Evolutionary conservation across 139 green algal genomes (phyloP).

Genomic region (Zygnema circumcarinatum): DNA sequence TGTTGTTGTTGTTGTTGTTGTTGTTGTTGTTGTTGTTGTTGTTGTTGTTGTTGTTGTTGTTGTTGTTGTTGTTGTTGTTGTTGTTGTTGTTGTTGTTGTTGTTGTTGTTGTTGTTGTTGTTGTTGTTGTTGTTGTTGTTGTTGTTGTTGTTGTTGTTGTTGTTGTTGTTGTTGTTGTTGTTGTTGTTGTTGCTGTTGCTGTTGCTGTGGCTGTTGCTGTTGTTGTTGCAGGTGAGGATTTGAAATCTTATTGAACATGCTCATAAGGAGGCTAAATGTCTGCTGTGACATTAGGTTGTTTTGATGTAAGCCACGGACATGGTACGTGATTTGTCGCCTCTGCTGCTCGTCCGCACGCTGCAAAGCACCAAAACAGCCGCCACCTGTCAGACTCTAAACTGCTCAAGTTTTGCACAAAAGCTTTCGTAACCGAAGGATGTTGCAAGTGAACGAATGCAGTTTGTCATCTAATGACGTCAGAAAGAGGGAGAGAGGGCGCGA

Average conservation of each 20-base stretch:
- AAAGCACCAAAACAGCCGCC: not conserved
- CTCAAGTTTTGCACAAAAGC: no score
- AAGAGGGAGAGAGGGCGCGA: no score
- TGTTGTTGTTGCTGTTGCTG: conserved; percentile 22
- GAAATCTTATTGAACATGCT: not conserved
- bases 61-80: conserved; percentile 26
- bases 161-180: conserved; percentile 8
- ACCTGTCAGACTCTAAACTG: no score
- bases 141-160: not conserved
- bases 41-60: not conserved
- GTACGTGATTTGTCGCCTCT: not conserved
- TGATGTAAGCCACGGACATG: not conserved
- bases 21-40: conserved; percentile 22
- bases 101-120: not conserved
- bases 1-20: conserved; percentile 12
- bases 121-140: conserved; percentile 31
- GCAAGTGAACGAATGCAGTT: no score
- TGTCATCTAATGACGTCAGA: no score
- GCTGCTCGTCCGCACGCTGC: not conserved
- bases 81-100: conserved; percentile 10
- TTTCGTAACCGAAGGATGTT: no score
- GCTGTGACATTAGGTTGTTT: not conserved
- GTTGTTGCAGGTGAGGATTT: not conserved
- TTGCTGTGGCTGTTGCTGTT: not conserved
- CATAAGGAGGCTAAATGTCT: not conserved